phyloP scores from a whole-genome alignment of 352 stramenopile genomes.

The Globisporangium cylindrosporum region DNA sequence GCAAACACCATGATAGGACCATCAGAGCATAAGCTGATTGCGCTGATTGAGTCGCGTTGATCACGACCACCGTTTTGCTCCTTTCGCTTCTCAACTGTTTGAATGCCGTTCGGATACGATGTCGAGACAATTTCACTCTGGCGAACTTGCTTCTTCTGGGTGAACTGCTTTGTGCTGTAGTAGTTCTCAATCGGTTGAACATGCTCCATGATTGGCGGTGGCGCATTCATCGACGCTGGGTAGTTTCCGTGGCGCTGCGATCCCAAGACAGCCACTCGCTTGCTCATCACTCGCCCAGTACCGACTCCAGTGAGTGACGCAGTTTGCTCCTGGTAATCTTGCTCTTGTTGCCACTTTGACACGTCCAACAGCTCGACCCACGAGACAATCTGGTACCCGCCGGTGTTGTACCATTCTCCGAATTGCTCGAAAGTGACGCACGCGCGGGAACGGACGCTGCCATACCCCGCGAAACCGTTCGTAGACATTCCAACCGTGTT shows the following conservation, averaged over 20 bases:
- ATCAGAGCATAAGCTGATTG: constrained; percentile 56
- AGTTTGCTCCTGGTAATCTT: constrained; percentile 59
- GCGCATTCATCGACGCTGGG: constrained; percentile 31
- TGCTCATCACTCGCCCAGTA: constrained; percentile 22
- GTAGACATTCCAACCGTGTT: constrained; percentile 10
- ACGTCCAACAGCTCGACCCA: constrained; percentile 87
- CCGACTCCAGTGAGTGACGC: constrained; percentile 25
- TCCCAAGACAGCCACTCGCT: constrained; percentile 32
- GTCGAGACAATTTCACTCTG: constrained; percentile 83
- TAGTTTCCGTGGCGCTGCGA: constrained; percentile 52
- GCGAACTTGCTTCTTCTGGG: constrained; percentile 63
- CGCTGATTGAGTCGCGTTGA: constrained; percentile 39
- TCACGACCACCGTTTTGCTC: constrained; percentile 9
- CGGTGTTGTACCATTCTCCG: constrained; percentile 88
- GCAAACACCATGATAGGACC: constrained; percentile 83
- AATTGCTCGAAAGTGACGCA: constrained; percentile 90
- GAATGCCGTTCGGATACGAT: constrained; percentile 43
- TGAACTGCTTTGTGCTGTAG: constrained; percentile 47
- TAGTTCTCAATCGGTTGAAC: constrained; percentile 59
- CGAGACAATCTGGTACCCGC: constrained; percentile 77
- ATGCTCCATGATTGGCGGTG: constrained; percentile 36
- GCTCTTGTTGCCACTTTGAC: constrained; percentile 77
- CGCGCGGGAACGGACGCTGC: constrained; percentile 55
- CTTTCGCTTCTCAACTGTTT: constrained; percentile 16
- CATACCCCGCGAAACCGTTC: constrained; percentile 58